A percentile compares a stretch with the other conserved stretches of the same genome.
phyloP scores from a whole-genome alignment of 345 rosid species.

The Turnera subulata region DNA sequence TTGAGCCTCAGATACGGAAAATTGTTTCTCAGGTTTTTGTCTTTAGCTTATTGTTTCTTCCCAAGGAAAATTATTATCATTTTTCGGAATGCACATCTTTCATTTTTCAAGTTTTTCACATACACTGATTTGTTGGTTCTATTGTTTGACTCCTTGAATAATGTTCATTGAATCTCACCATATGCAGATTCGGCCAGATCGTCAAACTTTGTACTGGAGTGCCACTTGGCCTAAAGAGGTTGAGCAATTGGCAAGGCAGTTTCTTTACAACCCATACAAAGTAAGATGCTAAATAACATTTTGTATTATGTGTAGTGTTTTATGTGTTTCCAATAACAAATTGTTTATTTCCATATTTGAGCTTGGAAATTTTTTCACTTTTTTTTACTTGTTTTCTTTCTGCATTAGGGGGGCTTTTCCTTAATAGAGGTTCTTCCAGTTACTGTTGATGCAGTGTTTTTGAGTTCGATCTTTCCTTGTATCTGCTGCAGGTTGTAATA shows the following conservation, averaged over 20 bases:
- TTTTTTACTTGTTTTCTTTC: background rate
- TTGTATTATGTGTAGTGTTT: background rate
- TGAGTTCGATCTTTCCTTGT: too few species aligned
- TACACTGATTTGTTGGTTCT: background rate
- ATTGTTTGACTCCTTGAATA: too few species aligned
- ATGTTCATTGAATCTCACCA: background rate
- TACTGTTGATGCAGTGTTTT: slow-evolving; percentile 7
- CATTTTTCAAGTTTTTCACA: too few species aligned
- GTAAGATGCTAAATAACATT: slow-evolving; percentile 36
- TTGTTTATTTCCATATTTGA: background rate
- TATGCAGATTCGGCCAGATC: slow-evolving; percentile 84
- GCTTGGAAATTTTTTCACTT: background rate
- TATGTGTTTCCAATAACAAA: background rate
- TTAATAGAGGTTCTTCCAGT: background rate
- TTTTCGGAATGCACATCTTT: too few species aligned
- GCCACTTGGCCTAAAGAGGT: slow-evolving; percentile 99
- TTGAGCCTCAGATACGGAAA: slow-evolving; percentile 94
- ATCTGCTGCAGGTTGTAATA: slow-evolving; percentile 62
- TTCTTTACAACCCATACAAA: slow-evolving; percentile 94
- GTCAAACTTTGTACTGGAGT: slow-evolving; percentile 99
- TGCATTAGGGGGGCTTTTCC: background rate
- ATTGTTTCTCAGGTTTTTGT: slow-evolving; percentile 74
- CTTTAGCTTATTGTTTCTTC: background rate
- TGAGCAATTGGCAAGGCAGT: slow-evolving; percentile 78
- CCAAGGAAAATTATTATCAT: too few species aligned